Evolutionary conservation across 1,284 basidiomycete species (phyloP).

Genomic region (Puccinia hordei): DNA sequence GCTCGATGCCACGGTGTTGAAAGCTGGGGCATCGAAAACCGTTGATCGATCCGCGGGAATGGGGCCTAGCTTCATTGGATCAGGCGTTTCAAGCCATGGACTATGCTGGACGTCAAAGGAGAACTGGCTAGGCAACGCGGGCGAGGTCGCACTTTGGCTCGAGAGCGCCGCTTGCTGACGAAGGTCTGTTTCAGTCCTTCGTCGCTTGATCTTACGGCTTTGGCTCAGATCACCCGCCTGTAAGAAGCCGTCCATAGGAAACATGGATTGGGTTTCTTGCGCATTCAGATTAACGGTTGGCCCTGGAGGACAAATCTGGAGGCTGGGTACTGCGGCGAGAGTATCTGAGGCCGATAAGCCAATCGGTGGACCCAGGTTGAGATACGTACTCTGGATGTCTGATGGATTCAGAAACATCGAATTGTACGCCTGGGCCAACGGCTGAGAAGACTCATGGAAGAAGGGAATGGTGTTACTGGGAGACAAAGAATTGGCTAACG

Average conservation of each 20-base stretch:
- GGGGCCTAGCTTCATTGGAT: constrained; percentile 19
- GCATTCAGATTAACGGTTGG: constrained; percentile 12
- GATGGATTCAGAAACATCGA: constrained; percentile 27
- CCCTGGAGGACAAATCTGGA: constrained; percentile 39
- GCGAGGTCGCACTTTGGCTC: background rate
- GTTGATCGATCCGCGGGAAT: background rate
- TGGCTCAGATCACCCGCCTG: background rate
- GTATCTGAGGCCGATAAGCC: constrained; percentile 14
- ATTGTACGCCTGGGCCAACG: constrained; percentile 35
- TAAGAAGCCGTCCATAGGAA: constrained; percentile 10
- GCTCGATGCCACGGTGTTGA: constrained; percentile 25
- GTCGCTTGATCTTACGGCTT: constrained; percentile 43
- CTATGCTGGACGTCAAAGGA: constrained; percentile 30
- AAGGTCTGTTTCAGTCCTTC: constrained; percentile 43
- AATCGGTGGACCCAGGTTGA: constrained; percentile 24
- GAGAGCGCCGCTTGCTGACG: constrained; percentile 15
- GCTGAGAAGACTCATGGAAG: constrained; percentile 28
- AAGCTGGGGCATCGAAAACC: constrained; percentile 9
- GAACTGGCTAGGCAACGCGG: constrained; percentile 33
- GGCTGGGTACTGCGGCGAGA: constrained; percentile 6
- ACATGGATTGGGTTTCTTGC: constrained; percentile 15
- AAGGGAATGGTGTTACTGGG: constrained; percentile 11
- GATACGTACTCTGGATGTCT: constrained; percentile 25
- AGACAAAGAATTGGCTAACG: constrained; percentile 19
- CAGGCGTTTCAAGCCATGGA: constrained; percentile 23